Evolutionary conservation across 208 protist species (phyloP), one percentile per base, ranked within the genome.

Genomic region (Crithidia brevicula): DNA sequence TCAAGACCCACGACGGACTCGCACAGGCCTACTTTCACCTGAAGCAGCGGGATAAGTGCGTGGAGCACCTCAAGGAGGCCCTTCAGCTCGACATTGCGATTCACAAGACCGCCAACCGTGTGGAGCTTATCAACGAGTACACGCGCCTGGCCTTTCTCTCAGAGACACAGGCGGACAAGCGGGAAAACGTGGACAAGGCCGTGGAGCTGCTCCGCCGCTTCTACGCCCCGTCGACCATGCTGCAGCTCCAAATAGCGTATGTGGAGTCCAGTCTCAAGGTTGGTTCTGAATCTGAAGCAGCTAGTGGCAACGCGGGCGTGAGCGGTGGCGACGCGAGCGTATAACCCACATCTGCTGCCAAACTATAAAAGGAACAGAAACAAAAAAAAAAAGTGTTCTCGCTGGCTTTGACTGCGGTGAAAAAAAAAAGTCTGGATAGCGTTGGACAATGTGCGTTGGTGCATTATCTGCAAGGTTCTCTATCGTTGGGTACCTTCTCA

Each of bases 1-100:
- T 89, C 43, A 96, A 91, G 67, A 90, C 82, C 10, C 91, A 96
- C 74, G 77, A 89, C 71, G 87, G 87, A 6, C 75, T 96, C 25
- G 91, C 91, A 13, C 83, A 85, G 38, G 91, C 91, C 3, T 93
- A 94, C 74, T 92, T 90, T 56, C 80, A 86, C 43, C 58, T 90
- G 25, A 62, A 81, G 25, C 75, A 96, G 50, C 74, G 73, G n/a
- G 60, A 66, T 47, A 91, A 94, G 72, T 96, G 91, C 61, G 68
- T 92, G 33, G 80, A 91, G 52, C 84, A 96, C 69, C 79, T 96
- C 34, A 60, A 79, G 45, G 83, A 67, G 28, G 83, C 81, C 31
- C 66, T 91, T 5, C 72, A 79, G 56, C 52, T 81, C 11, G 83
- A 93, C 56, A 50, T 82, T 10, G 34, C 40, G 36, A 73, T 96